Conservation (phyloP, 768 basidiomycete species). For the Sporobolomyces phaffii region DNA sequence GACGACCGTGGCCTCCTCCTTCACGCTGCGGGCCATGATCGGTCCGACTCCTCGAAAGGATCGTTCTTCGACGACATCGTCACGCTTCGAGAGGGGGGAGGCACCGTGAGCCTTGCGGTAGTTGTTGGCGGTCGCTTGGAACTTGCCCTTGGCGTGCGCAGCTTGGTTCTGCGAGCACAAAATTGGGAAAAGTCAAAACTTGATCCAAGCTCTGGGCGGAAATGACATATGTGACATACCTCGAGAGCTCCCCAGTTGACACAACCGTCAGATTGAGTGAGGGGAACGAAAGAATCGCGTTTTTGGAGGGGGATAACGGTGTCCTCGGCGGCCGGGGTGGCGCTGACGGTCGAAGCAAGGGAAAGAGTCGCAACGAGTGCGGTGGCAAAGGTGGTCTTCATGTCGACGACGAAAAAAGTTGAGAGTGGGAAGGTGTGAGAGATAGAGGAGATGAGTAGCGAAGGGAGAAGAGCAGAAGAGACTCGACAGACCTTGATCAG, state of each 20-base stretch:
- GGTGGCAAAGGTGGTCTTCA: slow-evolving; percentile 15
- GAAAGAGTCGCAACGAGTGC: not conserved
- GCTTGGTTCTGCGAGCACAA: slow-evolving; percentile 9
- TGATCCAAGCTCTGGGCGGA: not conserved
- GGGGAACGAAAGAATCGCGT: not conserved
- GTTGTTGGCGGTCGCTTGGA: not conserved
- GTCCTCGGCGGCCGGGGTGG: not conserved
- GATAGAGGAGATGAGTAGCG: not conserved
- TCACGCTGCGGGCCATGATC: not conserved
- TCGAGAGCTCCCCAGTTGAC: slow-evolving; percentile 13
- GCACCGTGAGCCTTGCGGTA: slow-evolving; percentile 1
- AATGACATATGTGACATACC: slow-evolving; percentile 1
- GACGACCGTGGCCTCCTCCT: not conserved
- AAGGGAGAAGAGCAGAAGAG: not conserved
- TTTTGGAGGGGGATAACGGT: slow-evolving; percentile 8
- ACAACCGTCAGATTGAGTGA: slow-evolving; percentile 15
- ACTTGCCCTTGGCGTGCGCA: slow-evolving; percentile 12
- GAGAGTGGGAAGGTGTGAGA: not conserved
- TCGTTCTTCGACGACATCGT: not conserved
- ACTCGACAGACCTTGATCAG: not conserved
- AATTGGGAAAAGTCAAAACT: not conserved
- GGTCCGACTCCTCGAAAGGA: slow-evolving; percentile 3
- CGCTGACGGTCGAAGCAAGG: not conserved
- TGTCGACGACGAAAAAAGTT: not conserved
- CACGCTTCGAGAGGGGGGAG: slow-evolving; percentile 4